phyloP scores from a whole-genome alignment of 441 rosid genomes.

The Geranium incanum region DNA sequence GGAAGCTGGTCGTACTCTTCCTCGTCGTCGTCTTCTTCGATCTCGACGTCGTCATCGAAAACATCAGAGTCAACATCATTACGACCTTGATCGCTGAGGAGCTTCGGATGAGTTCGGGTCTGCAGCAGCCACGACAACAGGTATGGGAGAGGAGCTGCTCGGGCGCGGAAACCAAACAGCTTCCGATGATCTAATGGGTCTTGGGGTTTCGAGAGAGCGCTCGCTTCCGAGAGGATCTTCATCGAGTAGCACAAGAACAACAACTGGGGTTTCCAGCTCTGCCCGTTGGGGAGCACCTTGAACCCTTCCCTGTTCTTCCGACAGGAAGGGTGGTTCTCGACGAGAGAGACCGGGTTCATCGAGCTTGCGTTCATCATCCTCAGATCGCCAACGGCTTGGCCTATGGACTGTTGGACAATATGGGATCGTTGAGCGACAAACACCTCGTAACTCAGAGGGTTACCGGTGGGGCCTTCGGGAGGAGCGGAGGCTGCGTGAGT shows the following conservation, averaged over 20 bases:
- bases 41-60: too few species aligned
- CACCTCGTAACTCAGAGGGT: slow-evolving; percentile 76
- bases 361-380: slow-evolving; percentile 76
- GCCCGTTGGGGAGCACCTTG: slow-evolving; percentile 88
- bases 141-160: slow-evolving; percentile 83
- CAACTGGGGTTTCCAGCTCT: slow-evolving; percentile 79
- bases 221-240: slow-evolving; percentile 82
- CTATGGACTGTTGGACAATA: slow-evolving; percentile 79
- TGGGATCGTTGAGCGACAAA: slow-evolving; percentile 89
- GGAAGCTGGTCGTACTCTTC: slow-evolving; percentile 95
- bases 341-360: slow-evolving; percentile 87
- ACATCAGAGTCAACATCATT: slow-evolving; percentile 42
- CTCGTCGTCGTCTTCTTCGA: slow-evolving; percentile 19
- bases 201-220: slow-evolving; percentile 61
- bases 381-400: slow-evolving; percentile 85
- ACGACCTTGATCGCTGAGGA: slow-evolving; percentile 61
- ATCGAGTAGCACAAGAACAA: slow-evolving; percentile 63
- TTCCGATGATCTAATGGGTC: slow-evolving; percentile 70
- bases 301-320: slow-evolving; percentile 76
- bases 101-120: slow-evolving; percentile 80
- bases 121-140: slow-evolving; percentile 77
- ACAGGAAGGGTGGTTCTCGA: slow-evolving; percentile 80
- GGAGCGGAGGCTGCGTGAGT: slow-evolving; percentile 97
- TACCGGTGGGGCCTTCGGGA: slow-evolving; percentile 85
- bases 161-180: slow-evolving; percentile 73